Base-by-base conservation (phyloP, 768 basidiomycete genomes). In the Agaricus blazei region DNA sequence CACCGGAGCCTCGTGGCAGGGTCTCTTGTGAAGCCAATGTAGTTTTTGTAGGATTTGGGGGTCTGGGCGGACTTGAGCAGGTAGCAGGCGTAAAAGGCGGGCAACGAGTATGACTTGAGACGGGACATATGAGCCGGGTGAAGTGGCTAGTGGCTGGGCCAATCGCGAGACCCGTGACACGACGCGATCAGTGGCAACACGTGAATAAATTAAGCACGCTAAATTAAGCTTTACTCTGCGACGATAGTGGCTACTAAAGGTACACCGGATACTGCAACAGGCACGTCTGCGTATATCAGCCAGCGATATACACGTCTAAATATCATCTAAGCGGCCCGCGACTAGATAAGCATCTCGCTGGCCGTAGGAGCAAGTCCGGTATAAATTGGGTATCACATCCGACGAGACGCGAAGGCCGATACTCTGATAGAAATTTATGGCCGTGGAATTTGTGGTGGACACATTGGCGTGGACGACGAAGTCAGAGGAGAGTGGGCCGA, bases 11-110 rank as follows among this genome's bases (percentile, higher is more conserved):
- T 77, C 43, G 82, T 75, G 28, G 83, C 83, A 48, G 87, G 87
- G 59, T 77, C 76, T 0, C 84, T 84, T 2, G 87, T 86, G 62
- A 85, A 87, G 41, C 86, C 87, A 54, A 91, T 86, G 68, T 93
- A 93, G 15, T 84, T 88, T 52, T 85, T 65, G 53, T 73, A 79
- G 7, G 84, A 76, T 23, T 72, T 69, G 0, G 82, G 73, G 0
- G 76, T 79, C 27, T 81, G 76, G 2, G 82, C 67, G 0, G 88
- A 89, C 63, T 85, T 85, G 26, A 93, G 75, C 0, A 93, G 77
- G 65, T 93, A 93, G 66, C 90, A 92, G 3, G 88, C 86, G 65
- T 93, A 93, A 67, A 93, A 90, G 0, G 76, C 62, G 0, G 87
- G 87, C 59, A 83, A 80, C 2, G 65, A 63, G 59, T 82, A 82